Evolutionary conservation across 257 asterid genomes (phyloP), one percentile per base, ranked within the genome.

Genomic region (Nicotiana undulata): DNA sequence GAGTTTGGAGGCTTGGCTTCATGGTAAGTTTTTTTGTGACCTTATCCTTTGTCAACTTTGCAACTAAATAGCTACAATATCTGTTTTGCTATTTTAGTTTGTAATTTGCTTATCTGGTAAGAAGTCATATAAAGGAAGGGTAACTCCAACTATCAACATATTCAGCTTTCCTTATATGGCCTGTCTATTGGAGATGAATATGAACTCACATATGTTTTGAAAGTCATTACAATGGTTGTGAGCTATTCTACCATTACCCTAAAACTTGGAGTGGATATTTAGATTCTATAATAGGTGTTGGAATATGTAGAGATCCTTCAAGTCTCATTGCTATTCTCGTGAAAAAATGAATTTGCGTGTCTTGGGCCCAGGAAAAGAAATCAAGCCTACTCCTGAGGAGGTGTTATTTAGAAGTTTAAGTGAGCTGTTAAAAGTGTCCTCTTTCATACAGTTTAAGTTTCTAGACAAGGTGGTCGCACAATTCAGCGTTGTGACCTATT

Each of bases 1-100:
- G 78, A 93, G 94, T 89, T 85, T 95, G 88, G 97, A 95, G 85
- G 90, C 94, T 18, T 95, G 99, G 99, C 97, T 95, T 59, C 99
- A 95, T 74, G 99, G 99, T 91, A 92, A 87, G 76, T 64, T 64
- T 51, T 63, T 51, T 15, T 12, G 53, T 29, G 34, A 44, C 53
- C 31, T 79, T 3, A 46, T 72, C 37, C 59, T 46, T 24, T 22
- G 77, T 46, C 77, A 22, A 44, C 59, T 44, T 70, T 0, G 24
- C 15, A 74, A 24, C 59, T 74, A 24, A 74, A 74, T 59, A 74
- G 78, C 40, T 24, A 49, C 40, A 49, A 10, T 32, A 74, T 49
- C 26, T 49, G 16, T 22, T 60, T 49, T 24, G 61, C 78, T 74
- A 49, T 74, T 46, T 74, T 74, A 74, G 26, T 49, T 49, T 24